Base-by-base conservation (phyloP, 164 flowering plant genomes). In the Vitis amurensis region DNA sequence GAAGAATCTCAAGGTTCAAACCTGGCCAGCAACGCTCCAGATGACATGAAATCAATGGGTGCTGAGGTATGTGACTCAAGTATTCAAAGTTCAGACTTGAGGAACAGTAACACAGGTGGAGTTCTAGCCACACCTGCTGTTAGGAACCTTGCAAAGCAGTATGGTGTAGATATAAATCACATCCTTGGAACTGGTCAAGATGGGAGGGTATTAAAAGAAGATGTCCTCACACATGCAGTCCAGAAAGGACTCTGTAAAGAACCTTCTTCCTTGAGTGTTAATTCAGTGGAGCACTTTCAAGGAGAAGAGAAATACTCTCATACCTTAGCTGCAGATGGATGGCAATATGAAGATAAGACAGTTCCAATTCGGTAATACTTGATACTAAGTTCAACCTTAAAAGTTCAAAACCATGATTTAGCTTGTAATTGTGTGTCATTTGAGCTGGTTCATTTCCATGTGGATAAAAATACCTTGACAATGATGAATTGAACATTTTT, bases 191-290 rank as follows among this genome's bases (percentile, higher is more conserved):
- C 87, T 69, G 98, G 98, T 63, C 76, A 80, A 79, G 94, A 88
- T 79, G 98, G 98, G 12, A 90, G 97, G 76, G 84, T 96, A 55
- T 71, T 83, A 63, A 88, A 82, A 81, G 97, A 89, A 79, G 97
- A 96, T 73, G 86, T 96, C 37, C 76, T 88, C n/a, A 79, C 68
- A 17, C 87, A 80, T 85, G 89, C 86, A 79, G 68, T 76, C 29
- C 56, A 73, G 19, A 77, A 79, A 82, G 92, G 86, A 55, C 68
- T 73, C 8, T 50, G 68, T 65, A 61, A 82, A 78, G 80, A 78
- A 9, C 29, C 76, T 52, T 69, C 82, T 47, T 15, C 75, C 16
- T 66, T 56, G 1, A 66, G 58, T 77, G 73, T 73, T 71, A 58
- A 69, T 68, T 53, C 73, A 31, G 69, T 59, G 9, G 74, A 78